Conservation (phyloP, 2,329 filamentous ascomycete species). For the Penicillium sp. region DNA sequence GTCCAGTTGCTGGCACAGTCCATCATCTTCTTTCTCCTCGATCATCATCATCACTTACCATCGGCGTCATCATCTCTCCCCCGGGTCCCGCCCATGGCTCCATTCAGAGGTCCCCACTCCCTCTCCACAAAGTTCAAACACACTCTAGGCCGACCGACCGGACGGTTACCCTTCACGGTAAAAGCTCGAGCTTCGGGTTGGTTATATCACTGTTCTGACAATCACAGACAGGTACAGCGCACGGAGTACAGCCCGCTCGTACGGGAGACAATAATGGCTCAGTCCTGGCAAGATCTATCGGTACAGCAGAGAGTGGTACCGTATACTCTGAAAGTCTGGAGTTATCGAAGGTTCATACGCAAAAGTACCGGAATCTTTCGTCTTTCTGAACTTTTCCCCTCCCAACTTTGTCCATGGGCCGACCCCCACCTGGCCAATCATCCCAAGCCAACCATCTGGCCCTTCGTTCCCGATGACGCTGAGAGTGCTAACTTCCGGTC, state of each 20-base stretch:
- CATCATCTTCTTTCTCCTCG: conserved; percentile 3
- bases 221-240: no score
- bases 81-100: conserved; percentile 6
- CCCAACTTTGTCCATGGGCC: conserved; percentile 4
- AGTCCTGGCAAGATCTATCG: neutral
- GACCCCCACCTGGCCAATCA: conserved; percentile 13
- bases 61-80: conserved; percentile 6
- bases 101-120: conserved; percentile 1
- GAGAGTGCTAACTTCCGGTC: conserved; percentile 8
- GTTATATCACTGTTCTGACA: no score
- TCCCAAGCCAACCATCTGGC: neutral
- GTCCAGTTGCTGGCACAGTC: neutral
- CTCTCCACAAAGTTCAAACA: conserved; percentile 1
- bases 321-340: neutral
- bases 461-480: conserved; percentile 12
- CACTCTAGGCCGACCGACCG: neutral
- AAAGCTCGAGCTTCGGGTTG: neutral
- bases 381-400: neutral
- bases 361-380: neutral
- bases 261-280: neutral
- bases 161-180: neutral
- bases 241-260: no score
- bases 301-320: neutral
- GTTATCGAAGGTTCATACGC: neutral
- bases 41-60: conserved; percentile 19